phyloP scores from a whole-genome alignment of 106 monocot genomes.

The Allium fistulosum region DNA sequence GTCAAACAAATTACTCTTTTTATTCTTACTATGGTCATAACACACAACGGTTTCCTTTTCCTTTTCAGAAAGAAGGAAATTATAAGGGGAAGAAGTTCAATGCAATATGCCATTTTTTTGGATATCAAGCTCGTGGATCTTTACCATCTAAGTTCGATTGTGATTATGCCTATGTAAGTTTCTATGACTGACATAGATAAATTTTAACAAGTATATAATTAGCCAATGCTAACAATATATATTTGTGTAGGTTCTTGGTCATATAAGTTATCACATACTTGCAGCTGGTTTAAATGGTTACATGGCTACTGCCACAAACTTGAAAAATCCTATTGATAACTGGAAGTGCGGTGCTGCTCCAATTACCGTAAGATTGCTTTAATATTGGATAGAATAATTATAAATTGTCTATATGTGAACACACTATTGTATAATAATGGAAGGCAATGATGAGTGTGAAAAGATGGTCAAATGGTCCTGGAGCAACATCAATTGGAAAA shows the following conservation, averaged over 20 bases:
- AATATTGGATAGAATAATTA: no score
- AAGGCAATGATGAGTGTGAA: conserved; percentile 72
- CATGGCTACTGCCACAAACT: conserved; percentile 85
- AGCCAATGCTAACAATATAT: no score
- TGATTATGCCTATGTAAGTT: conserved; percentile 71
- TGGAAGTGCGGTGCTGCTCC: conserved; percentile 95
- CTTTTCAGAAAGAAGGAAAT: conserved; percentile 51
- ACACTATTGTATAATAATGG: no score
- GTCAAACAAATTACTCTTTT: background rate
- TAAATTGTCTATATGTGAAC: no score
- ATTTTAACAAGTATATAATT: no score
- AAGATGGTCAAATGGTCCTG: conserved; percentile 39
- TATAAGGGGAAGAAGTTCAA: conserved; percentile 85
- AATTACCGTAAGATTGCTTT: conserved; percentile 42
- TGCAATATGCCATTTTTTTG: conserved; percentile 84
- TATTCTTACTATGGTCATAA: background rate
- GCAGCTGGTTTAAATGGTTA: conserved; percentile 91
- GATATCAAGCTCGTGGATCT: conserved; percentile 77
- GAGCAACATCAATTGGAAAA: conserved; percentile 45
- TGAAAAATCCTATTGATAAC: conserved; percentile 72
- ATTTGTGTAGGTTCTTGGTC: conserved; percentile 61
- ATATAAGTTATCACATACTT: conserved; percentile 79
- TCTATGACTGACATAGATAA: no score
- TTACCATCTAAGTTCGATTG: conserved; percentile 80
- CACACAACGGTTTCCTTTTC: background rate